These are phyloP conservation scores for Barnettozyma vustinii DNA, from an alignment of 805 yeast species.

Conservation along the genomic window DNA sequence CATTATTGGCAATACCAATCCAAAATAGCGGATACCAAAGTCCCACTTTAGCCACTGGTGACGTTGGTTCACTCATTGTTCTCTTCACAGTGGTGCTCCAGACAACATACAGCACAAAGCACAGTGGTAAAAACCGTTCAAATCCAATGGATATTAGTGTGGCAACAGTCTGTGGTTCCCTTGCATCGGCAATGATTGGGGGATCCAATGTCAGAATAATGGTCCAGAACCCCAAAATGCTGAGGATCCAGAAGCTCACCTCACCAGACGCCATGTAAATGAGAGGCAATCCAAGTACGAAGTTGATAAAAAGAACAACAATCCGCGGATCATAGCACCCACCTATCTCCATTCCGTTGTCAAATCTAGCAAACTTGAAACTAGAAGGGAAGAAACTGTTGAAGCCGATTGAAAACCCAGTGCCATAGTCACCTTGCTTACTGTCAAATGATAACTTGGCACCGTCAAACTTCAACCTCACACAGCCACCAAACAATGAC, in stretches of 20 bases:
- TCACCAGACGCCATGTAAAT: slow-evolving; percentile 42
- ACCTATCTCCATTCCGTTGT: slow-evolving; percentile 26
- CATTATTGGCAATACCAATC: slow-evolving; percentile 79
- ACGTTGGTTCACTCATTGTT: slow-evolving; percentile 39
- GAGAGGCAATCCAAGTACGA: slow-evolving; percentile 58
- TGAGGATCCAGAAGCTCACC: slow-evolving; percentile 56
- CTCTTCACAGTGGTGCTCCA: slow-evolving; percentile 53
- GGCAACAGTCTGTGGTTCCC: slow-evolving; percentile 48
- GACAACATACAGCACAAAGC: slow-evolving; percentile 63
- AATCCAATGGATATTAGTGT: slow-evolving; percentile 64
- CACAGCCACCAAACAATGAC: slow-evolving; percentile 75
- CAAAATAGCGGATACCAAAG: slow-evolving; percentile 78
- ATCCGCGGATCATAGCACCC: slow-evolving; percentile 71
- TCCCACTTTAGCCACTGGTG: slow-evolving; percentile 32
- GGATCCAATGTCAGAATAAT: slow-evolving; percentile 73
- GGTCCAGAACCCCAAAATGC: slow-evolving; percentile 78
- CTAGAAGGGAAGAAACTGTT: slow-evolving; percentile 73
- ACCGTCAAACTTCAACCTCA: slow-evolving; percentile 53
- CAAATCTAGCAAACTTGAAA: slow-evolving; percentile 48
- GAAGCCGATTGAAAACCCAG: slow-evolving; percentile 47
- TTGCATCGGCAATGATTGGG: slow-evolving; percentile 55
- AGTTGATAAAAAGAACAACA: slow-evolving; percentile 48
- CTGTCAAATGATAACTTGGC: slow-evolving; percentile 43
- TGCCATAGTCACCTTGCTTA: slow-evolving; percentile 44
- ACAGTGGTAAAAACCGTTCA: slow-evolving; percentile 68